Base-by-base conservation (phyloP, 345 rosid genomes). In the Alliaria petiolata region DNA sequence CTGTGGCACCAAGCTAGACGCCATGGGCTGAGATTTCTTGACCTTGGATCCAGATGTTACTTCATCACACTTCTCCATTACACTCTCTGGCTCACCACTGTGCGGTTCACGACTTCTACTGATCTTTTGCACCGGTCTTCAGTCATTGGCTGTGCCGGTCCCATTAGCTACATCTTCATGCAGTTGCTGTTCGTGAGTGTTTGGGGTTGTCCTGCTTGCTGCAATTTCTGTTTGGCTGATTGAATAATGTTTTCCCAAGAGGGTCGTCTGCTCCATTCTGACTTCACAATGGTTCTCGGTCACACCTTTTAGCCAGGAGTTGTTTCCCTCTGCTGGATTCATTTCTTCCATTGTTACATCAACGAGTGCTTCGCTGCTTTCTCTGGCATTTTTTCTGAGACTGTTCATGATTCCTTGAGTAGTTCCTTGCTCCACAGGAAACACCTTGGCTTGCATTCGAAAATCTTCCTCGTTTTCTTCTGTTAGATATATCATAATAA, bases 401-500 rank as follows among this genome's bases (percentile, higher is more conserved):
- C 56, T 74, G 64, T 72, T 81, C 72, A 85, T 69, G 65, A 81
- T 81, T 45, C 81, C 86, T 47, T 77, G 83, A 22, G 81, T 78
- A 62, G 81, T 76, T 71, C 82, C 85, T 55, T 59, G 82, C 72
- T 75, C 63, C 57, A 38, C 55, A 6, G 67, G 60, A 11, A 26
- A 53, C 47, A 52, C 62, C 49, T 71, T 77, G 58, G 70, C 62
- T 36, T 47, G 79, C 59, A 15, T 62, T 54, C 42, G 19, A 62
- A 69, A 19, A 52, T 69, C 64, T 62, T 73, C 76, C 28, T 28
- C 49, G 38, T 19, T 71, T 44, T 70, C 93, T 44, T 70, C 93
- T 91, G 87, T 43, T 34, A 45, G 46, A 55, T 20, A 15, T 45
- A 40, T 30, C 4, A 5, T 2, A 55, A 45, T 34, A 45, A 36